Evolutionary conservation across 257 asterid genomes (phyloP).

Genomic region (Pogostemon cablin): DNA sequence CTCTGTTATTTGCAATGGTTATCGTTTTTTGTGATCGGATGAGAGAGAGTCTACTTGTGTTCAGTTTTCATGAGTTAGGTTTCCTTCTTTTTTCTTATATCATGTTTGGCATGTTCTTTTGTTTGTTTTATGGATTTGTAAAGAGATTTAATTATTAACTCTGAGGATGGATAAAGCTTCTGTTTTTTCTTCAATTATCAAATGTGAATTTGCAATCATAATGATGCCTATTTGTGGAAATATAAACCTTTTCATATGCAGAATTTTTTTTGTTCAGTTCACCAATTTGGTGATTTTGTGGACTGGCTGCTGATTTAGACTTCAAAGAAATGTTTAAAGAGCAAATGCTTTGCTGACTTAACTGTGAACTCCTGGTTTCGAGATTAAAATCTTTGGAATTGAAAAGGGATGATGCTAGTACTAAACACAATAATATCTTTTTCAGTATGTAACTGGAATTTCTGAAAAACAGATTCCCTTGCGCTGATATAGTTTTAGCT

Average conservation of each 20-base stretch:
- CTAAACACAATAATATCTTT: no score
- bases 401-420: not conserved
- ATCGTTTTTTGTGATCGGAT: not conserved
- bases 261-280: no score
- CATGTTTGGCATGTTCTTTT: not conserved
- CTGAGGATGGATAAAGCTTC: not conserved
- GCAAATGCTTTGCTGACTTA: not conserved
- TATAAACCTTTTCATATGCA: no score
- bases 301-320: not conserved
- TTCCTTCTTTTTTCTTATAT: not conserved
- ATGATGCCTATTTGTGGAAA: not conserved
- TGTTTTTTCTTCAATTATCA: not conserved
- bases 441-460: not conserved
- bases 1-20: not conserved
- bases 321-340: no score
- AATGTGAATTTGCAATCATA: constrained; percentile 1
- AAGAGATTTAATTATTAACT: not conserved
- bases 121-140: not conserved
- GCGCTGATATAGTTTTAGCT: not conserved
- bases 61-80: not conserved
- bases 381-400: not conserved
- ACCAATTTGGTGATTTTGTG: not conserved
- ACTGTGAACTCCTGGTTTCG: not conserved
- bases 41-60: not conserved
- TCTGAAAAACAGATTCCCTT: not conserved